A percentile compares a stretch with the other conserved stretches of the same genome.
These are phyloP conservation scores for Ensete glaucum DNA, from an alignment of 176 grass and related monocot genomes.

Conservation along the genomic window DNA sequence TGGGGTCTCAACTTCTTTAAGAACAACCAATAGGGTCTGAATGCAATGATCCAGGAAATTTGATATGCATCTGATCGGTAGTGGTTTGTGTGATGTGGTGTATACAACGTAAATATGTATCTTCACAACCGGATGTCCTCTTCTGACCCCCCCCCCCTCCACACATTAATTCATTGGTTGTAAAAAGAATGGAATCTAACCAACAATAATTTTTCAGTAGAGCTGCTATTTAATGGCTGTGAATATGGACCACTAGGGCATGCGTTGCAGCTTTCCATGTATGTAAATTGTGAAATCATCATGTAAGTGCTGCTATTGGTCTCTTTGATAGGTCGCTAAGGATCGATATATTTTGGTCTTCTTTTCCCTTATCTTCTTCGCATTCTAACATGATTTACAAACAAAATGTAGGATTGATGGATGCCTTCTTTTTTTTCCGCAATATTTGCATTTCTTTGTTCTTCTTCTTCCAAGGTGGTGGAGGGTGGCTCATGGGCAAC, in stretches of 20 bases:
- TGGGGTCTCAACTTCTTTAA: constrained; percentile 78
- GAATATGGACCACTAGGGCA: neutral
- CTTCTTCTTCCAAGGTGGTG: too few species aligned
- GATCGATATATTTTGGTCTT: too few species aligned
- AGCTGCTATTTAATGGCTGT: neutral
- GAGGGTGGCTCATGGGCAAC: too few species aligned
- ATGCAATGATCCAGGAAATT: neutral
- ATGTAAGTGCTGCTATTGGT: too few species aligned
- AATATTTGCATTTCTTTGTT: too few species aligned
- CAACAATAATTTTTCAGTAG: neutral
- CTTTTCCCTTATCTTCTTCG: too few species aligned
- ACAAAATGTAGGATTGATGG: too few species aligned
- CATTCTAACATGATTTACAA: too few species aligned
- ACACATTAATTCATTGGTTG: neutral
- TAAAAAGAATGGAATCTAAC: neutral
- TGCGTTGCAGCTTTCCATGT: neutral
- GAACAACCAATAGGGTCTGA: constrained; percentile 30
- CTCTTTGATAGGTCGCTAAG: too few species aligned
- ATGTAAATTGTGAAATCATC: too few species aligned
- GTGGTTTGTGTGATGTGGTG: neutral
- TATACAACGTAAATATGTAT: neutral
- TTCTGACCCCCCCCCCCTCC: neutral
- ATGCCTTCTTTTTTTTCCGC: too few species aligned
- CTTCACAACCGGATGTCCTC: neutral
- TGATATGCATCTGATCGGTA: neutral